Base-by-base conservation (phyloP, 352 stramenopile genomes). In the Chrysophaeum taylorii region DNA sequence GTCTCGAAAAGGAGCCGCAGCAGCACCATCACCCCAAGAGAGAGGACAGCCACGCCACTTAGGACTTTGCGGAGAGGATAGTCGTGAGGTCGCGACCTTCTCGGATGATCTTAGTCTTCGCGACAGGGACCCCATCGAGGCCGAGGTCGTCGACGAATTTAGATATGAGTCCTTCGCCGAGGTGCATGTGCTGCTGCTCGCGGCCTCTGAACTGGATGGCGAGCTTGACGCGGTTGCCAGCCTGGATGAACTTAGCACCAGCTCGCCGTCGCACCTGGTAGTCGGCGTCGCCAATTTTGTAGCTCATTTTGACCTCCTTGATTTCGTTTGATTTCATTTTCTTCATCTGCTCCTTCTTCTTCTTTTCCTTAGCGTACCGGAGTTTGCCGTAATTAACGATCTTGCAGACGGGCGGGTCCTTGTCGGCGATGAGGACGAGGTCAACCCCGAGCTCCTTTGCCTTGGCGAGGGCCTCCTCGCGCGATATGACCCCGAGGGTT, bases 231-330 rank as follows among this genome's bases (percentile, higher is more conserved):
- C 80, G 78, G 73, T 89, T 87, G 35, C 83, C 83, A 36, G 12
- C n/a, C n/a, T 35, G 16, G 62, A 60, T 69, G 62, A 60, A 60
- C 71, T 87, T 89, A 27, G 70, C 54, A 12, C 81, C 81, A 67
- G 76, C 81, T 69, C 83, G 82, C 18, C 79, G 75, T 31, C 83
- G 70, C 0, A 89, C 83, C 68, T 81, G 73, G 70, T 90, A 92
- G 70, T 92, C 86, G 73, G 88, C 82, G 27, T 84, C 78, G 62
- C 87, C 85, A 71, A 92, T 90, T 70, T 91, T 92, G 79, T 91
- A 91, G 29, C 71, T 83, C 84, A 92, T 90, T 73, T 90, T 92
- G 0, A 92, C 80, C 74, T 92, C 86, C 75, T 92, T 92, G 29
- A 91, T 73, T 76, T 92, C 85, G 5, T 76, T 86, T n/a, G 78